Base-by-base conservation (phyloP, 2,329 filamentous ascomycete species). In the Penicillium sp. region DNA sequence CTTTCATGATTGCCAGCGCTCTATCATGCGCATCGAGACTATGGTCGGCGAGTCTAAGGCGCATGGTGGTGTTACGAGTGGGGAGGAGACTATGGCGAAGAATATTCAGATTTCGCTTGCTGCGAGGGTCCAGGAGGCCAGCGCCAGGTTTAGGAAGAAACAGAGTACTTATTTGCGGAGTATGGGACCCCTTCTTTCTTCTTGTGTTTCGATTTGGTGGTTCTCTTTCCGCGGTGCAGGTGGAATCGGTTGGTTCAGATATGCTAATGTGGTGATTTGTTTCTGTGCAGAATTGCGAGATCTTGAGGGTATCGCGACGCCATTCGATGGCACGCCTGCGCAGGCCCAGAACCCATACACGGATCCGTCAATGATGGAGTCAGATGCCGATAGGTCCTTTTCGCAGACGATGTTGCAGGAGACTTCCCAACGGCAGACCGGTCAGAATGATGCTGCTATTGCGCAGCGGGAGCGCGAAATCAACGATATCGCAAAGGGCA, bases 91-190 rank as follows among this genome's bases (percentile, higher is more conserved):
- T 13, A 97, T 99, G 92, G 94, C 93, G 49, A 88, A 86, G 76
- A 99, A 99, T 70, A 90, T 99, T 57, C 92, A 97, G 74, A 91
- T 95, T 62, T 94, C 90, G 16, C 82, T 97, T 38, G 94, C 94
- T 0, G 82, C 90, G 1, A 83, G 90, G 59, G 91, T 97, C 0
- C 92, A 97, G 74, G 92, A 97, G 66, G 88, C 91, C 46, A 97
- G 92, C 77, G 89, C 94, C 31, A 82, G 84, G 60, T 99, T 99
- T 73, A 85, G 94, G 68, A 99, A 97, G 82, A 97, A 97, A 79
- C 94, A 99, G 79, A 93, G 92, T 71, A 89, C 88, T 50, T 99
- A 99, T 76, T 77, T 99, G 51, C 97, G 95, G 77, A 97, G 92
- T 96, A 80, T 68, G 78, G 5, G 38, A 16, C 29, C 39, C 39